Conservation (phyloP, 2,329 filamentous ascomycete species). For the Colletotrichum caudatum region DNA sequence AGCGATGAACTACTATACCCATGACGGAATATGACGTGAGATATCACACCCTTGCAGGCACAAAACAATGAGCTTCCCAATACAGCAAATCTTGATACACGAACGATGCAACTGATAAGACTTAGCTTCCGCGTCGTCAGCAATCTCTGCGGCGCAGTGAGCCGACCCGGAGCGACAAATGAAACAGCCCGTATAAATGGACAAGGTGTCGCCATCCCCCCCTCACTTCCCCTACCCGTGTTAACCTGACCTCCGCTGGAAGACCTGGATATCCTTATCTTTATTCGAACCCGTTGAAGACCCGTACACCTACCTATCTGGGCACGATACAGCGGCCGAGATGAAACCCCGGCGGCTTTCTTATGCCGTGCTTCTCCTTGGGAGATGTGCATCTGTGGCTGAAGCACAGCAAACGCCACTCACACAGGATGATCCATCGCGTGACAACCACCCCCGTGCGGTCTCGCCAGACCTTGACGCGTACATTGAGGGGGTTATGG, state of each 20-base stretch:
- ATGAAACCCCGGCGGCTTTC: neutral
- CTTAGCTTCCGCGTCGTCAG: neutral
- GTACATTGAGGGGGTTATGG: constrained; percentile 47
- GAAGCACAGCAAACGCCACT: neutral
- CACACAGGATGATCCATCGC: neutral
- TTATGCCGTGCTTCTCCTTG: neutral
- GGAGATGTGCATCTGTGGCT: neutral
- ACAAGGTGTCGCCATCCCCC: neutral
- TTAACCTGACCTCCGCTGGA: neutral
- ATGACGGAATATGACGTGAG: too few relatives aligned
- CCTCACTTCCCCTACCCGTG: neutral
- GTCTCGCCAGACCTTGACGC: constrained; percentile 11
- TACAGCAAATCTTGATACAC: neutral
- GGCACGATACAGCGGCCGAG: too few relatives aligned
- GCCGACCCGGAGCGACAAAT: neutral
- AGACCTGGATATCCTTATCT: neutral
- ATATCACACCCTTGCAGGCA: neutral
- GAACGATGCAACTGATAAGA: too few relatives aligned
- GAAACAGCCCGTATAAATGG: neutral
- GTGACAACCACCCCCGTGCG: neutral
- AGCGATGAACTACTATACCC: neutral
- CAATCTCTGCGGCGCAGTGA: neutral
- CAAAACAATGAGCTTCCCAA: neutral
- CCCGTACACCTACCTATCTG: too few relatives aligned
- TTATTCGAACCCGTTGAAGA: neutral